phyloP scores from a whole-genome alignment of 495 filamentous ascomycete genomes.

The Aspergillus kassunensis region DNA sequence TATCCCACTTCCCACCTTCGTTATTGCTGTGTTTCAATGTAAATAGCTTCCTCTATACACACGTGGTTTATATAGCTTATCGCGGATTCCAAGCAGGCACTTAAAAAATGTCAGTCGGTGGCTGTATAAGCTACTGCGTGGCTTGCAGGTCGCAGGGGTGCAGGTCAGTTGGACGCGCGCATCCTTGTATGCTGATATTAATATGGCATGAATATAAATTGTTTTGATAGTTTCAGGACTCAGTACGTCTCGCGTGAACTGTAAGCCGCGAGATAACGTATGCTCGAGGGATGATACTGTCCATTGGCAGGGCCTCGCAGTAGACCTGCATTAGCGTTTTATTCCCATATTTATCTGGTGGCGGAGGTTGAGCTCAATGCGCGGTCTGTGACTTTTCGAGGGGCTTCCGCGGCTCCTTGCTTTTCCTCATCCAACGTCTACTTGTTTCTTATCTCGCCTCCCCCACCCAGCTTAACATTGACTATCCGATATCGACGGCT shows the following conservation, averaged over 20 bases:
- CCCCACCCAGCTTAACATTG: no score
- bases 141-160: not conserved
- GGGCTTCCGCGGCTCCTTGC: not conserved
- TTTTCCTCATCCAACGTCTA: not conserved
- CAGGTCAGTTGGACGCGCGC: not conserved
- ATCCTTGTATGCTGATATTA: not conserved
- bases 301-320: not conserved
- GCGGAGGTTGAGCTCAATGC: not conserved
- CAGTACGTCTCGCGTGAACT: not conserved
- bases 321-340: not conserved
- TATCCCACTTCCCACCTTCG: constrained; percentile 5
- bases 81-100: not conserved
- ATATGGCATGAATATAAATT: not conserved
- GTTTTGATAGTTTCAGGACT: not conserved
- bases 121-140: not conserved
- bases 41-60: not conserved
- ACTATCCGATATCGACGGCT: no score
- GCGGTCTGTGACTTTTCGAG: not conserved
- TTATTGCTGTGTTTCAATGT: not conserved
- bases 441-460: no score
- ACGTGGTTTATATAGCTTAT: not conserved
- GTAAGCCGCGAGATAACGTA: not conserved
- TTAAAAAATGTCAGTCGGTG: not conserved
- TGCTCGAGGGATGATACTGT: not conserved
- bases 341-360: not conserved